phyloP scores from a whole-genome alignment of 306 rosid species.

The Cicer judaicum region DNA sequence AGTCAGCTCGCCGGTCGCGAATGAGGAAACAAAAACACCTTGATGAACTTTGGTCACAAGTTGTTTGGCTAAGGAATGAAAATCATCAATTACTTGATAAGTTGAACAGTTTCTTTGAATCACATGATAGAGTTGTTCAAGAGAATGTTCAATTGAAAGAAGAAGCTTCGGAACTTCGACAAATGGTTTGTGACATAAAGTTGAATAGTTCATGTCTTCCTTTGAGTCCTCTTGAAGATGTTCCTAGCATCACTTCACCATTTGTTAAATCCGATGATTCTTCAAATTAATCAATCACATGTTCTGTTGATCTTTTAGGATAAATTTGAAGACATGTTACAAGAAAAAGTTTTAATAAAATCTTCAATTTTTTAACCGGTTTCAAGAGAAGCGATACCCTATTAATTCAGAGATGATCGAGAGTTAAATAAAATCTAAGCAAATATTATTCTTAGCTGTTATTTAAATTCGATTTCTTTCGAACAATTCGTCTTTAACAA shows the following conservation, averaged over 20 bases:
- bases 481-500: no score
- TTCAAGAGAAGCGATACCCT: rapidly evolving
- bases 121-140: slow-evolving; percentile 64
- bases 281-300: slow-evolving; percentile 50
- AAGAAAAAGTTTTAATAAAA: slow-evolving; percentile 37
- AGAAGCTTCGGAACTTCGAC: slow-evolving; percentile 78
- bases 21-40: slow-evolving; percentile 97
- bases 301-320: slow-evolving; percentile 58
- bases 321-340: slow-evolving; percentile 41
- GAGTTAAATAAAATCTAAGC: no score
- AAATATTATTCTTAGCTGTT: no score
- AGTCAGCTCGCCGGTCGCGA: slow-evolving; percentile 93
- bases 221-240: slow-evolving; percentile 66
- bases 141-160: slow-evolving; percentile 85
- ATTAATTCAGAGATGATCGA: no score
- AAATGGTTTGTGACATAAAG: slow-evolving; percentile 73
- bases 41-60: slow-evolving; percentile 97
- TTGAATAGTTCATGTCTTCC: slow-evolving; percentile 61
- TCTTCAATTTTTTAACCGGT: background rate
- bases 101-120: slow-evolving; percentile 69
- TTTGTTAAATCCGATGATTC: slow-evolving; percentile 46
- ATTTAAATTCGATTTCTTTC: no score
- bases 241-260: slow-evolving; percentile 48
- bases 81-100: slow-evolving; percentile 76
- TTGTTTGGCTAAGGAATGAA: slow-evolving; percentile 87